These are phyloP conservation scores for Fulvia fulva DNA, from an alignment of 2,329 filamentous ascomycete species.

Conservation along the genomic window DNA sequence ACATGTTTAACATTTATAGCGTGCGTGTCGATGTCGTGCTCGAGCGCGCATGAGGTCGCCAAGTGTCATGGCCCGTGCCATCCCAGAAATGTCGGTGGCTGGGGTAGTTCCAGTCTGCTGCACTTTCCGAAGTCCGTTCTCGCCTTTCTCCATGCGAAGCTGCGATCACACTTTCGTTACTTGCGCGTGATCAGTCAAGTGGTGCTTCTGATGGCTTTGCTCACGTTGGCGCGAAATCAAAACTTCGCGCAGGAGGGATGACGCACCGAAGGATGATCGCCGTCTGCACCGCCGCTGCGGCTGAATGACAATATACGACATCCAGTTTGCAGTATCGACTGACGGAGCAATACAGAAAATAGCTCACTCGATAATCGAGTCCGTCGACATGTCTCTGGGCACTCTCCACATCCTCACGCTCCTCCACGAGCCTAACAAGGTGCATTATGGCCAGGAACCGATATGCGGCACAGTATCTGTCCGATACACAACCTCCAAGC, in stretches of 20 bases:
- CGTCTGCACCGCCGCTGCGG: not conserved
- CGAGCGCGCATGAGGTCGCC: too few species aligned
- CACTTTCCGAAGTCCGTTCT: not conserved
- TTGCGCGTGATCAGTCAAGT: not conserved
- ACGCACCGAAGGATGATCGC: not conserved
- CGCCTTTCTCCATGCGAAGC: not conserved
- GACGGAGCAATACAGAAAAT: too few species aligned
- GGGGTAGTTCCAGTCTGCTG: not conserved
- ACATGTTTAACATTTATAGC: too few species aligned
- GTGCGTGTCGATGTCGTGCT: too few species aligned
- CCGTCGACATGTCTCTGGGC: not conserved
- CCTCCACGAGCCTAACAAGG: not conserved
- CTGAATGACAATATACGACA: not conserved
- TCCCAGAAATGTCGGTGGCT: not conserved
- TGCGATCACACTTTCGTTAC: not conserved
- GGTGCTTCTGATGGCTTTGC: not conserved
- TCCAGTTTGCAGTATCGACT: too few species aligned
- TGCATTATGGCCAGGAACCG: not conserved
- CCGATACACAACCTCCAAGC: not conserved
- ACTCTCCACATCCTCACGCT: not conserved
- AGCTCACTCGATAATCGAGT: too few species aligned
- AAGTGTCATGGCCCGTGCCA: not conserved
- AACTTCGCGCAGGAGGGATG: not conserved
- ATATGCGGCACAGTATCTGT: not conserved
- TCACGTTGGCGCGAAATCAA: too few species aligned